Evolutionary conservation across 108 stramenopile species (phyloP), one percentile per base, ranked within the genome.

Genomic region (Chaetoceros muelleri): DNA sequence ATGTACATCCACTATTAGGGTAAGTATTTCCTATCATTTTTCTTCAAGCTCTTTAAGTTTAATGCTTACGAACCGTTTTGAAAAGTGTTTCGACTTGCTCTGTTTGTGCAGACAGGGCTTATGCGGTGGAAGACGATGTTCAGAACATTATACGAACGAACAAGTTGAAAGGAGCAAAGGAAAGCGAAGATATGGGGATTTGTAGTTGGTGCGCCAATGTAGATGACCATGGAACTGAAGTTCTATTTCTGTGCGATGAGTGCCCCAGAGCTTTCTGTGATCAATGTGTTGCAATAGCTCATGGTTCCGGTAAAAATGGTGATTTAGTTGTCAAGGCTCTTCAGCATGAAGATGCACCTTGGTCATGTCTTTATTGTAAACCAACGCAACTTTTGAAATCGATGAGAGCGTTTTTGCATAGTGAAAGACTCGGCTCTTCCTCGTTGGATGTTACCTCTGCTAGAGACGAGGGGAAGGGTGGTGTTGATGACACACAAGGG

Each of bases 261-360:
- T 79, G 78, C 54, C 78, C 78, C 1, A 30, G 74, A 1, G 63
- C 48, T 10, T 69, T 79, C 53, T 79, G 78, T 58, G 58, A 48
- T 3, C 59, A 52, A 23, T 79, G 78, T 24, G 50, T 60, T 17
- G 48, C 30, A 0, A 46, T 72, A 10, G 55, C 53, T 21, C 28
- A 26, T 1, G 73, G 78, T 44, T 66, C 71, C 0, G 45, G 46
- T 22, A 7, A 2, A 8, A 13, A 24, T 18, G 78, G 62, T 44
- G 30, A 52, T 7, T 27, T 0, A 21, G 63, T 62, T 16, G 59
- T 60, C 25, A 18, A 13, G 22, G 31, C 22, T 24, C 24, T 22
- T 2, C 8, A 24, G 17, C 7, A 46, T 2, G 48, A 30, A 0
- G 64, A 64, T 1, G 49, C 31, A 25, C 61, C 61, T 10, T 79